Evolutionary conservation across 2,329 filamentous ascomycete genomes (phyloP).

Genomic region (Hypoxylon sp.): DNA sequence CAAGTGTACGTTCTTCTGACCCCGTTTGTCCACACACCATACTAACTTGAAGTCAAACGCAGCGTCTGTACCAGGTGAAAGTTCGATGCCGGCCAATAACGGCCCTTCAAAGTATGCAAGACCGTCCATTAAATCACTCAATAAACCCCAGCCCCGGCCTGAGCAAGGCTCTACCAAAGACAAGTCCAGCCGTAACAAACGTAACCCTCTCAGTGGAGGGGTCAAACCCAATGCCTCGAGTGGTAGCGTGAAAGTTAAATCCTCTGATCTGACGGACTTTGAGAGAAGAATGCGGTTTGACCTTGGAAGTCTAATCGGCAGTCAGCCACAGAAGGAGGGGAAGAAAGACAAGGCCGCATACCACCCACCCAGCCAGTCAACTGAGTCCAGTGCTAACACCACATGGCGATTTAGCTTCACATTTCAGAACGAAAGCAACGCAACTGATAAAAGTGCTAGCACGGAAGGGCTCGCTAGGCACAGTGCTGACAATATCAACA

Average conservation of each 20-base stretch:
- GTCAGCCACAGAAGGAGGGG: background rate
- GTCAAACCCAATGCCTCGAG: constrained; percentile 10
- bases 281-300: constrained; percentile 57
- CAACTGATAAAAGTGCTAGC: constrained; percentile 54
- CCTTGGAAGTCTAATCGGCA: constrained; percentile 53
- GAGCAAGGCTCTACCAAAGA: constrained; percentile 23
- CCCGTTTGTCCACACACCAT: background rate
- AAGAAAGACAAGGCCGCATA: background rate
- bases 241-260: background rate
- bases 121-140: constrained; percentile 37
- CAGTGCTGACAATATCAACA: constrained; percentile 72
- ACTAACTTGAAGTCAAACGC: constrained; percentile 32
- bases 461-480: constrained; percentile 59
- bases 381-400: constrained; percentile 52
- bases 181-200: constrained; percentile 16
- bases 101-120: constrained; percentile 62
- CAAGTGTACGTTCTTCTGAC: constrained; percentile 38
- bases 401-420: constrained; percentile 61
- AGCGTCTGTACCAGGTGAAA: constrained; percentile 37
- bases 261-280: constrained; percentile 48
- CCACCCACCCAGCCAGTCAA: constrained; percentile 11
- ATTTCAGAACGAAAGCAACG: constrained; percentile 59
- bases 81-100: constrained; percentile 46
- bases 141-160: constrained; percentile 13
- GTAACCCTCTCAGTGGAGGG: constrained; percentile 50